Evolutionary conservation across 441 rosid genomes (phyloP).

Genomic region (Macaranga tanarius): DNA sequence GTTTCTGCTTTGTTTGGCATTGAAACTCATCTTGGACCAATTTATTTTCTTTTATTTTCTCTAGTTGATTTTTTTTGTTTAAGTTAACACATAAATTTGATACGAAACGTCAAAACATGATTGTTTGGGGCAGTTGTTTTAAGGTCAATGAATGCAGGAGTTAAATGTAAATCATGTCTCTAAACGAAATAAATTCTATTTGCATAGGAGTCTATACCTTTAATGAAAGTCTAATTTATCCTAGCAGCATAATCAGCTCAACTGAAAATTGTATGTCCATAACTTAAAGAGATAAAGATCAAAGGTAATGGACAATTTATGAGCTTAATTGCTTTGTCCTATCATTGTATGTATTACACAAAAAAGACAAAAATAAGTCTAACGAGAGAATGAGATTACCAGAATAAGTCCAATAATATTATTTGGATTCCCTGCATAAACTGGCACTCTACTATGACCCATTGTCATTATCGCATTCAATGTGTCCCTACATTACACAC

Average conservation of each 20-base stretch:
- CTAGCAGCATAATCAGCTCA: neutral
- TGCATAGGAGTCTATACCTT: too few species aligned
- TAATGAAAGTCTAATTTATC: neutral
- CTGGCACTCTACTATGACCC: constrained; percentile 96
- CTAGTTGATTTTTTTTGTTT: neutral
- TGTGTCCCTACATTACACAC: constrained; percentile 55
- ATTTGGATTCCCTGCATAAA: constrained; percentile 54
- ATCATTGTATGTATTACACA: neutral
- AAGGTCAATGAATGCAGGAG: neutral
- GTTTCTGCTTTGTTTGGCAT: too few species aligned
- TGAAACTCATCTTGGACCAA: too few species aligned
- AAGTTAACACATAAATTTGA: neutral
- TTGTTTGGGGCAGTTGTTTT: neutral
- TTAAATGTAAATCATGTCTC: neutral
- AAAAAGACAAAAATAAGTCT: constrained; percentile 4
- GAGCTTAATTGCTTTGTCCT: constrained; percentile 3
- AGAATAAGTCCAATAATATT: constrained; percentile 85
- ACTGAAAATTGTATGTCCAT: neutral
- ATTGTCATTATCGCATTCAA: constrained; percentile 74
- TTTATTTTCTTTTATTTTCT: neutral
- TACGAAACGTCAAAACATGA: too few species aligned
- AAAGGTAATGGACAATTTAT: neutral
- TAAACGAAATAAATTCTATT: too few species aligned
- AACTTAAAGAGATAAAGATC: neutral
- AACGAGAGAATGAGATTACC: constrained; percentile 39